These are phyloP conservation scores for Coniochaeta ligniaria DNA, from an alignment of 2,329 filamentous ascomycete genomes.

Conservation along the genomic window DNA sequence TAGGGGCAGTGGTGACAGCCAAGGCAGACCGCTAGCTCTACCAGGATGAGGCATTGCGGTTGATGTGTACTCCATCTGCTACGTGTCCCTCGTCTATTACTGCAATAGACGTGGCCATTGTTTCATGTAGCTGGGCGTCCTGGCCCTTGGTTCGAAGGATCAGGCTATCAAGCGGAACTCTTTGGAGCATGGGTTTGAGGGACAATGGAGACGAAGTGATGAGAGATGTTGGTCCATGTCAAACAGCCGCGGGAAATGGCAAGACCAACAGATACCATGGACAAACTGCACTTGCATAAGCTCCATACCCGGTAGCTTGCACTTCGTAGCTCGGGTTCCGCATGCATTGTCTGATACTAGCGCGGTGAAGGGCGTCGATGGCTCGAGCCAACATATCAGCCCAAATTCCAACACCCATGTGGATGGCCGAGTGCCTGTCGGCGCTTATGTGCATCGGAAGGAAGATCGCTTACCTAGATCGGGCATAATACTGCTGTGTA, in stretches of 20 bases:
- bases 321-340: not conserved
- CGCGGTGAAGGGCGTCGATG: not conserved
- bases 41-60: not conserved
- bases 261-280: not conserved
- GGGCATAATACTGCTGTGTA: not conserved
- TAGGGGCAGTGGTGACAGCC: not conserved
- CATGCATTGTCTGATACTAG: not conserved
- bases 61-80: not conserved
- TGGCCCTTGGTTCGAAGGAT: not conserved
- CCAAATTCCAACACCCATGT: not conserved
- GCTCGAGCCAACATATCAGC: not conserved
- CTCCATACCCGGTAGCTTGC: not conserved
- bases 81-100: not conserved
- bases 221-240: not conserved
- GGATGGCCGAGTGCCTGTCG: not conserved
- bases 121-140: not conserved
- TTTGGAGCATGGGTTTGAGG: not conserved
- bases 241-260: not conserved
- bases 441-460: not conserved
- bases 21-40: not conserved
- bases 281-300: not conserved
- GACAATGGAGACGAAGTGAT: not conserved
- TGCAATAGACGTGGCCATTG: not conserved
- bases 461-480: not conserved
- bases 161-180: not conserved